Base-by-base conservation (phyloP, 352 stramenopile species). In the Peronospora destructor region DNA sequence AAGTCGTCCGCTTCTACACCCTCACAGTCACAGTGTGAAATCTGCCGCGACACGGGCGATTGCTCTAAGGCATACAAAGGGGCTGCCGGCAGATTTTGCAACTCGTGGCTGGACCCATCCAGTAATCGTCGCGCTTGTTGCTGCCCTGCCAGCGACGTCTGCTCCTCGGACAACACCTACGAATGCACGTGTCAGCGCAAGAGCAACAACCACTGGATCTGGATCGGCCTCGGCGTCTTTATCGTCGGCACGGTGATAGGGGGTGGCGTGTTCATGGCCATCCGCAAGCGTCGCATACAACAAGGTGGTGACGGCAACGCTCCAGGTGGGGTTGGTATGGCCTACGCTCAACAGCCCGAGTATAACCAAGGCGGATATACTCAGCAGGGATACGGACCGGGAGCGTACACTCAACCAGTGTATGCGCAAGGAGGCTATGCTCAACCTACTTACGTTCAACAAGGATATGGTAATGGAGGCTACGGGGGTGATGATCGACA, bases 11-110 rank as follows among this genome's bases (percentile, higher is more conserved):
- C 52, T 0, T 48, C 45, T 14, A 43, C 21, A 51, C 53, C 44
- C 11, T 46, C 53, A 8, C 44, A 54, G 42, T 59, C 57, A 3
- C 42, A 68, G 30, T 84, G 75, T 45, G 65, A 86, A 54, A 59
- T 83, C 47, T 86, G 75, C 48, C 62, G 65, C 17, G 71, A 81
- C 44, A 47, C 60, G 2, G 61, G 58, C 21, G 56, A 75, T 35
- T 87, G 76, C 58, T 59, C 47, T n/a, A 36, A 62, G 39, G 76
- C 73, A 13, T 87, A 74, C 57, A 54, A 81, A 23, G 64, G 49
- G 16, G 39, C 32, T 1, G 53, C 64, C 0, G 76, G 71, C 8
- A 39, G 80, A 45, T 87, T 66, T 54, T 87, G 76, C 50, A 61
- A 68, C 35, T 56, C 61, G 33, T 87, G 67, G 69, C 57, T 85